A percentile compares a stretch with the other conserved stretches of the same genome.
Conservation (phyloP, 208 protist genomes). For the Leishmania mexicana region DNA sequence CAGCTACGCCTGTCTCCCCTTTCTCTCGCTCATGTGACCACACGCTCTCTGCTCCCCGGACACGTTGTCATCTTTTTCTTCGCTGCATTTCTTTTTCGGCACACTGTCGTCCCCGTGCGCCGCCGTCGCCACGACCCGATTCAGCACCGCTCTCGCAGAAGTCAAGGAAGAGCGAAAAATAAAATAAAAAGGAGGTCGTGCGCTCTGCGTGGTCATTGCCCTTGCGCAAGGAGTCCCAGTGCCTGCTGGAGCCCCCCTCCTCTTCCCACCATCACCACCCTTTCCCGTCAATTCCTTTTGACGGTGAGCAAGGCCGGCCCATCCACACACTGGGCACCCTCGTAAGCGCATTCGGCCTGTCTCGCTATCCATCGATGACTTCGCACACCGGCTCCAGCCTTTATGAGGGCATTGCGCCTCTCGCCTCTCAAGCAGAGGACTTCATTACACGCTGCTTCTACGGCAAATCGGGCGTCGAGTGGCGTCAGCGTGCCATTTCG, state of each 20-base stretch:
- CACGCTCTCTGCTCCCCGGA: neutral
- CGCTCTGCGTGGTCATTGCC: neutral
- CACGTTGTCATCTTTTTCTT: neutral
- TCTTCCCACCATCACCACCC: too few species aligned
- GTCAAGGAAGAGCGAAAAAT: neutral
- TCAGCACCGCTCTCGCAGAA: neutral
- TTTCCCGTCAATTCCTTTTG: too few species aligned
- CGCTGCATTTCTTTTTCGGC: neutral
- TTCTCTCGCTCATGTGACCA: neutral
- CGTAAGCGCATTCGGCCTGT: slow-evolving; percentile 2
- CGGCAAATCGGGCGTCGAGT: slow-evolving; percentile 24
- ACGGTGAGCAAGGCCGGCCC: neutral
- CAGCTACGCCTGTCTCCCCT: neutral
- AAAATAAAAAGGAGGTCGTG: neutral
- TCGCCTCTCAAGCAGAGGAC: slow-evolving; percentile 52
- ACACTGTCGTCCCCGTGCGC: neutral
- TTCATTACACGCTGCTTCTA: slow-evolving; percentile 77
- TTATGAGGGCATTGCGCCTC: slow-evolving; percentile 24
- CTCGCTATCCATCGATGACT: slow-evolving; percentile 3
- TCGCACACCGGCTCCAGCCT: slow-evolving; percentile 17
- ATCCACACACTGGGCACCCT: neutral
- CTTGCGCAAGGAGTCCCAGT: neutral
- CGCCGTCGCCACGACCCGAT: neutral
- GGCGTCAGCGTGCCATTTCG: slow-evolving; percentile 34
- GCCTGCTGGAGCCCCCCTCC: neutral